These are phyloP conservation scores for Mycosarcoma mackinlayi DNA, from an alignment of 1,284 basidiomycete species.

Conservation along the genomic window DNA sequence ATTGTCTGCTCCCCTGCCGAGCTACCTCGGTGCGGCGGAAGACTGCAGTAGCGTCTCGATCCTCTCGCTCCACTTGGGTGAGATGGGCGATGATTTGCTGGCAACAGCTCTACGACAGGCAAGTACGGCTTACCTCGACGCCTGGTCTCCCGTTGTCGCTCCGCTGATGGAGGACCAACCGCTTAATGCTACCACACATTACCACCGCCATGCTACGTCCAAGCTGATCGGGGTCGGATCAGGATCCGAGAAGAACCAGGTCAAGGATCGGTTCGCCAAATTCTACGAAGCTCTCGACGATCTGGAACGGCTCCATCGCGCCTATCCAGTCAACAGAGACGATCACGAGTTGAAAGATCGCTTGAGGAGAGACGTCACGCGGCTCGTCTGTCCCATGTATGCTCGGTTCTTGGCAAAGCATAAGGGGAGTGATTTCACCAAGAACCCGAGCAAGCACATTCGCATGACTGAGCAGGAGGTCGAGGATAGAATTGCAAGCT, in stretches of 20 bases:
- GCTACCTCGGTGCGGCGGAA: constrained; percentile 25
- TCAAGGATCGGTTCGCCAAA: constrained; percentile 63
- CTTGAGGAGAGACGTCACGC: constrained; percentile 50
- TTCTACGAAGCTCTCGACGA: constrained; percentile 64
- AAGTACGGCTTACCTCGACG: constrained; percentile 59
- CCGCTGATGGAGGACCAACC: constrained; percentile 60
- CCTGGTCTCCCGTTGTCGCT: constrained; percentile 59
- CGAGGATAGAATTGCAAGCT: constrained; percentile 47
- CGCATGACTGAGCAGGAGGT: constrained; percentile 57
- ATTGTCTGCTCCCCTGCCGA: constrained; percentile 30
- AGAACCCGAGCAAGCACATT: constrained; percentile 61
- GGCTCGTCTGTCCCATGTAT: constrained; percentile 58
- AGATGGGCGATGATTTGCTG: constrained; percentile 55
- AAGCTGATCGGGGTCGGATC: constrained; percentile 58
- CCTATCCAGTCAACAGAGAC: constrained; percentile 56
- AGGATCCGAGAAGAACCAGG: constrained; percentile 54
- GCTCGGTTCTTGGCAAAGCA: constrained; percentile 54
- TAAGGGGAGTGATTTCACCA: constrained; percentile 54
- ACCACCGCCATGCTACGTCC: constrained; percentile 47
- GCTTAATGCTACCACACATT: constrained; percentile 26
- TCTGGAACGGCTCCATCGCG: constrained; percentile 57
- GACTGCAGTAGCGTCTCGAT: constrained; percentile 30
- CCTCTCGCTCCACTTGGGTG: constrained; percentile 43
- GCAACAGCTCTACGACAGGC: constrained; percentile 51
- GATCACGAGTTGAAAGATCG: constrained; percentile 53